Evolutionary conservation across 179 eudicot species (phyloP).

Genomic region (Pouteria campechiana): DNA sequence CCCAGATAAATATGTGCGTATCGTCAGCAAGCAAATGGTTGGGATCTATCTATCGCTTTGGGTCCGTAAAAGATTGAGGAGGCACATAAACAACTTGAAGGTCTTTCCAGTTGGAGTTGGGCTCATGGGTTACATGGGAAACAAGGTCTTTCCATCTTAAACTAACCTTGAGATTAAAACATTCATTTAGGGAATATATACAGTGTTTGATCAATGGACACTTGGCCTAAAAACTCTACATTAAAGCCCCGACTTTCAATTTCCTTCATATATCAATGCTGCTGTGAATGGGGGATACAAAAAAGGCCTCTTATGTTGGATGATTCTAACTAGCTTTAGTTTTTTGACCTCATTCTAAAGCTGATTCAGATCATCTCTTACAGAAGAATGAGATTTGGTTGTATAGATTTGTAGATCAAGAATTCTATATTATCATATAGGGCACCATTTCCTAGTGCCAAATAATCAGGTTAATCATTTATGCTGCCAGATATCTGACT

Average conservation of each 20-base stretch:
- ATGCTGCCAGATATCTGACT: not conserved
- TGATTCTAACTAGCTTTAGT: too few species aligned
- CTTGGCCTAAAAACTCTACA: not conserved
- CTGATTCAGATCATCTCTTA: too few species aligned
- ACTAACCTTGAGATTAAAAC: not conserved
- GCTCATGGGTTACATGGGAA: constrained; percentile 99
- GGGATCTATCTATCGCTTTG: constrained; percentile 89
- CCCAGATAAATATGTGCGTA: constrained; percentile 53
- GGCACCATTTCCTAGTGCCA: too few species aligned
- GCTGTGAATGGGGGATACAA: too few species aligned
- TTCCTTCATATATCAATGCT: not conserved
- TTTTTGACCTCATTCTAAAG: too few species aligned
- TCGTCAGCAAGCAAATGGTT: constrained; percentile 96
- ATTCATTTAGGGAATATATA: not conserved
- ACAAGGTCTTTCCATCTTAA: constrained; percentile 46
- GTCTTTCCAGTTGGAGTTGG: constrained; percentile 97
- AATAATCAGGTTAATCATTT: too few species aligned
- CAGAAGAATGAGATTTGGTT: too few species aligned
- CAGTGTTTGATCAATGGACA: too few species aligned
- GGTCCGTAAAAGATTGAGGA: constrained; percentile 77
- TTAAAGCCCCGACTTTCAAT: not conserved
- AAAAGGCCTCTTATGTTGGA: too few species aligned
- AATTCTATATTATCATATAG: too few species aligned
- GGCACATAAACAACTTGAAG: constrained; percentile 63
- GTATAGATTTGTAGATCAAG: too few species aligned